phyloP scores from a whole-genome alignment of 805 yeast species.

The Lipomyces sp. region DNA sequence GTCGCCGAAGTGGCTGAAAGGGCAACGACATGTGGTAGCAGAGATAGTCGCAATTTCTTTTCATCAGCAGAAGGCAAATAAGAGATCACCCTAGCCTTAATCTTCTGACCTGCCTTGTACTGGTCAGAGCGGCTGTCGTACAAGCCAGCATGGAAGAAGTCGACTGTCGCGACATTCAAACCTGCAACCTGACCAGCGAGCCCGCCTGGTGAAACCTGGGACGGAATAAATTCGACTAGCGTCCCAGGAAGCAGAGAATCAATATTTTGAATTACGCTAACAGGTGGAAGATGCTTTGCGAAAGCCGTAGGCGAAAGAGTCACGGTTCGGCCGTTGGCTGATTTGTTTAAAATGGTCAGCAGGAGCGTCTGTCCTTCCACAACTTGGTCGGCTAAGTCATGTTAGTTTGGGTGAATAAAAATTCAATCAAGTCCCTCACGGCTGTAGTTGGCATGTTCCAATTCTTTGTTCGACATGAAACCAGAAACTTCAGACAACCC shows the following conservation, averaged over 20 bases:
- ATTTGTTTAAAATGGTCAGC: constrained; percentile 57
- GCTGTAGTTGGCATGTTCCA: constrained; percentile 49
- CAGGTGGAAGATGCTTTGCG: constrained; percentile 60
- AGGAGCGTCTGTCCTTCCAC: constrained; percentile 72
- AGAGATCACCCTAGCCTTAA: constrained; percentile 33
- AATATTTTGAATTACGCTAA: constrained; percentile 51
- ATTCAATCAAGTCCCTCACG: constrained; percentile 5
- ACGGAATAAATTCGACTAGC: constrained; percentile 71
- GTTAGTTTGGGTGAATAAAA: not conserved
- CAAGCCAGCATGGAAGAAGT: constrained; percentile 64
- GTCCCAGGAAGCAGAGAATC: constrained; percentile 89
- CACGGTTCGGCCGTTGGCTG: constrained; percentile 59
- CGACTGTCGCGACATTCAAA: constrained; percentile 67
- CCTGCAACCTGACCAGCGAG: constrained; percentile 69
- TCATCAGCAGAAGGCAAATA: constrained; percentile 35
- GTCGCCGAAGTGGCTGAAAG: constrained; percentile 39
- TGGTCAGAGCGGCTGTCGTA: constrained; percentile 57
- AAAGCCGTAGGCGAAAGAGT: constrained; percentile 56
- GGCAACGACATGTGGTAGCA: constrained; percentile 58
- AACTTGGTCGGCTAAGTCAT: constrained; percentile 45
- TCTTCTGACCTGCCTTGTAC: constrained; percentile 65
- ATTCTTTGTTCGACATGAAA: constrained; percentile 74
- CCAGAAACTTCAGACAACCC: constrained; percentile 68
- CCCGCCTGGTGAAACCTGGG: constrained; percentile 65
- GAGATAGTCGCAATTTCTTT: constrained; percentile 67